Evolutionary conservation across 1,284 basidiomycete species (phyloP).

Genomic region (Takashimella koratensis): DNA sequence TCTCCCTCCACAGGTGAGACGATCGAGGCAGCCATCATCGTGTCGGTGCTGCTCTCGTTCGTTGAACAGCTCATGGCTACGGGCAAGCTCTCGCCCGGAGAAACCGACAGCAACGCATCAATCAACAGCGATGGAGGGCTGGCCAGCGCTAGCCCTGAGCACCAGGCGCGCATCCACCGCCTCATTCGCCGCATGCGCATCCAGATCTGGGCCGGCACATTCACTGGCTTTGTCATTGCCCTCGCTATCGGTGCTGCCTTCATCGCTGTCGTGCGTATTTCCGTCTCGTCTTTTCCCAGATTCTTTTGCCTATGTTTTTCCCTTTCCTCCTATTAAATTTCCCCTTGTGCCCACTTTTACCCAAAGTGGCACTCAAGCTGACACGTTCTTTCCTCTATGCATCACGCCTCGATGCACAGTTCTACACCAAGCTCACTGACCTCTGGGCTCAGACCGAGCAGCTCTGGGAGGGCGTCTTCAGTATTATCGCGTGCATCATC

Average conservation of each 20-base stretch:
- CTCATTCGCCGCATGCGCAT: slow-evolving; percentile 48
- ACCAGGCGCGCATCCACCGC: slow-evolving; percentile 21
- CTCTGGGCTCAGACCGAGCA: slow-evolving; percentile 52
- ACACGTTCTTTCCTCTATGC: not conserved
- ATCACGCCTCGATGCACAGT: slow-evolving; percentile 24
- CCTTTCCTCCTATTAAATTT: not conserved
- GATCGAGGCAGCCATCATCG: slow-evolving; percentile 49
- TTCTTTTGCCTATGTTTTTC: not conserved
- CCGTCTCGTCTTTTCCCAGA: not conserved
- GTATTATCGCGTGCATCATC: slow-evolving; percentile 73
- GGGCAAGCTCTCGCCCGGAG: slow-evolving; percentile 23
- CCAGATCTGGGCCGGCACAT: slow-evolving; percentile 76
- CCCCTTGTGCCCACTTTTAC: not conserved
- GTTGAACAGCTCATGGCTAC: slow-evolving; percentile 50
- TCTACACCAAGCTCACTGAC: slow-evolving; percentile 55
- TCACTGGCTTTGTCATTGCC: slow-evolving; percentile 69
- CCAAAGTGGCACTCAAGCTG: not conserved
- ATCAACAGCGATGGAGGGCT: not conserved
- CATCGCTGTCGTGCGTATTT: slow-evolving; percentile 51
- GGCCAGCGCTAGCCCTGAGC: not conserved
- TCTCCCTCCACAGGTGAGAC: slow-evolving; percentile 38
- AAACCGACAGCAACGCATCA: slow-evolving; percentile 7
- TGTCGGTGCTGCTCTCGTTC: slow-evolving; percentile 50
- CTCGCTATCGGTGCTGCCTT: slow-evolving; percentile 60
- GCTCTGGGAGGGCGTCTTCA: slow-evolving; percentile 66